These are phyloP conservation scores for Leccinellum rugosiceps DNA, from an alignment of 768 basidiomycete species.

Conservation along the genomic window DNA sequence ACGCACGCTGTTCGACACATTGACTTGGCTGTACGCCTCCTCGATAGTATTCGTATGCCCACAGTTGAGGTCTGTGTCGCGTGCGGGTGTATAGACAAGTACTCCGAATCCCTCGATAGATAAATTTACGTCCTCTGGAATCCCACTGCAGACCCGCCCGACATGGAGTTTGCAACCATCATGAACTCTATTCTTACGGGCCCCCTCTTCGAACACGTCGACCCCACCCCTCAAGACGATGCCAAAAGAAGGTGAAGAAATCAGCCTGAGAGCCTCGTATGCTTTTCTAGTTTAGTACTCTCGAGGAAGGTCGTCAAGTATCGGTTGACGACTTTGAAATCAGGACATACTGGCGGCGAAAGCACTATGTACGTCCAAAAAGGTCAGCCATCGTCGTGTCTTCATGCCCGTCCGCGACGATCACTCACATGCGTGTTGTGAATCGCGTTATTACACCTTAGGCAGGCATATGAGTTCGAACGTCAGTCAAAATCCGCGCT, in stretches of 20 bases:
- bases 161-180: slow-evolving; percentile 73
- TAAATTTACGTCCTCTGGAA: slow-evolving; percentile 66
- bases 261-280: no score
- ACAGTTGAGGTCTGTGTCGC: slow-evolving; percentile 62
- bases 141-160: slow-evolving; percentile 75
- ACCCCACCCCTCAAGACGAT: slow-evolving; percentile 65
- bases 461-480: slow-evolving; percentile 44
- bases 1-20: no score
- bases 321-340: slow-evolving; percentile 73
- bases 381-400: slow-evolving; percentile 78
- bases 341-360: no score
- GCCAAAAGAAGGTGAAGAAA: slow-evolving; percentile 73
- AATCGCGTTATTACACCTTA: no score
- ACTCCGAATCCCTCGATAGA: slow-evolving; percentile 52
- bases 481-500: not conserved
- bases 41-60: no score
- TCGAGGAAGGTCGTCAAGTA: slow-evolving; percentile 75
- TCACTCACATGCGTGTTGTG: slow-evolving; percentile 1
- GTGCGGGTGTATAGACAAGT: slow-evolving; percentile 58
- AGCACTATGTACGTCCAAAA: slow-evolving; percentile 59
- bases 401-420: not conserved
- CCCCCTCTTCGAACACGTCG: slow-evolving; percentile 73
- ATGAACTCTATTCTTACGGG: slow-evolving; percentile 79
- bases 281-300: no score
- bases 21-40: no score